Evolutionary conservation across 805 yeast species (phyloP).

Genomic region (Metschnikowia proteae): DNA sequence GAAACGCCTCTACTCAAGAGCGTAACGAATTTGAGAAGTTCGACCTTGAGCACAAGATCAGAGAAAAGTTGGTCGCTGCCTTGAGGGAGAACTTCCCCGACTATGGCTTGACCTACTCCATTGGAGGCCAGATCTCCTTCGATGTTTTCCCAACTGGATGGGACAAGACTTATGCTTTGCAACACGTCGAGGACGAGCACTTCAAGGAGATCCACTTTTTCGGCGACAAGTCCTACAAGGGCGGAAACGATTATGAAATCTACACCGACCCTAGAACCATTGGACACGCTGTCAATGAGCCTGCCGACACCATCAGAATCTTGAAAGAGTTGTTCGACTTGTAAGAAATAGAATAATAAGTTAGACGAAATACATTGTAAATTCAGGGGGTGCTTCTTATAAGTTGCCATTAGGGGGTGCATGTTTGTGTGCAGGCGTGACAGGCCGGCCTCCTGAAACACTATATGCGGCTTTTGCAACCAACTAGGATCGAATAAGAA

Average conservation of each 20-base stretch:
- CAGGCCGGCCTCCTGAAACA: no score
- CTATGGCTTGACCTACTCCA: slow-evolving; percentile 86
- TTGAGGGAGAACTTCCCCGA: slow-evolving; percentile 81
- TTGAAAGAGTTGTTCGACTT: slow-evolving; percentile 76
- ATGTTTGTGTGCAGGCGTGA: no score
- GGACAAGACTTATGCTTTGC: slow-evolving; percentile 98
- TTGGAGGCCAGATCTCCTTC: slow-evolving; percentile 98
- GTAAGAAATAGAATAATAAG: slow-evolving; percentile 20
- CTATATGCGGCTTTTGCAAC: not conserved
- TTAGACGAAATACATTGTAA: not conserved
- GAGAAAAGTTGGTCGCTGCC: slow-evolving; percentile 82
- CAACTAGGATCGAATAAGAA: not conserved
- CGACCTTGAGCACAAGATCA: slow-evolving; percentile 76
- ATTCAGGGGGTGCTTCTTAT: no score
- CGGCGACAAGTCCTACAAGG: slow-evolving; percentile 95
- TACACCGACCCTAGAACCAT: slow-evolving; percentile 87
- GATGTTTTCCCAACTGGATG: slow-evolving; percentile 99
- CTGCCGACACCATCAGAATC: slow-evolving; percentile 83
- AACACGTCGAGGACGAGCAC: slow-evolving; percentile 82
- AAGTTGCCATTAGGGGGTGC: no score
- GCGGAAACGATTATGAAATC: slow-evolving; percentile 99
- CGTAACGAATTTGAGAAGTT: slow-evolving; percentile 87
- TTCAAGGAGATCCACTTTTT: slow-evolving; percentile 92
- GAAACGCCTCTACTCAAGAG: slow-evolving; percentile 93
- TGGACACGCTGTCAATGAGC: slow-evolving; percentile 89